Conservation (phyloP, 371 early-diverging fungal species). For the Mucor irregularis region DNA sequence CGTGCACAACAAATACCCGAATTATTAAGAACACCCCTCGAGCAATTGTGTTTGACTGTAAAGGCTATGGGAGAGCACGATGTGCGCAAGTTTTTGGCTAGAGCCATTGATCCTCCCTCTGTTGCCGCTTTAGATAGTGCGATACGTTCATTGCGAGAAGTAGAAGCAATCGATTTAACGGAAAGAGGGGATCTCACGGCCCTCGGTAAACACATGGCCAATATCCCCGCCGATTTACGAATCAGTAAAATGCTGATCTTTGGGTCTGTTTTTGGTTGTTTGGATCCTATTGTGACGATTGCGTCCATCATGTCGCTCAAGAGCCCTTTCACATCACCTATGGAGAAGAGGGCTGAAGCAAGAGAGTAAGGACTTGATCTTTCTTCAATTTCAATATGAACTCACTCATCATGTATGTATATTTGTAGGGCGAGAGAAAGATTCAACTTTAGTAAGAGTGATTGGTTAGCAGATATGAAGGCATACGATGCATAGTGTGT, state of each 20-base stretch:
- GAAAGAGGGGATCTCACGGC: conserved; percentile 72
- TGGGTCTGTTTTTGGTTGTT: conserved; percentile 78
- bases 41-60: conserved; percentile 78
- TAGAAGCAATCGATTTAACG: conserved; percentile 57
- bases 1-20: conserved; percentile 74
- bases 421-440: conserved; percentile 46
- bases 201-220: conserved; percentile 86
- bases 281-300: conserved; percentile 80
- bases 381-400: neutral
- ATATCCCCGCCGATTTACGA: conserved; percentile 87
- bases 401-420: no score
- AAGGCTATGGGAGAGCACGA: conserved; percentile 73
- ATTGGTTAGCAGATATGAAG: conserved; percentile 67
- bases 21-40: conserved; percentile 78
- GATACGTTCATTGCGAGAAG: conserved; percentile 54
- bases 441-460: conserved; percentile 65
- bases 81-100: conserved; percentile 57
- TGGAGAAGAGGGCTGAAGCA: conserved; percentile 68
- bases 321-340: conserved; percentile 68
- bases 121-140: conserved; percentile 62
- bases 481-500: conserved; percentile 72
- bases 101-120: conserved; percentile 79
- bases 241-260: conserved; percentile 88
- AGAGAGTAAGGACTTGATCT: conserved; percentile 26
- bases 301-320: conserved; percentile 79